These are phyloP conservation scores for Albugo laibachii DNA, from an alignment of 352 stramenopile genomes.

Conservation along the genomic window DNA sequence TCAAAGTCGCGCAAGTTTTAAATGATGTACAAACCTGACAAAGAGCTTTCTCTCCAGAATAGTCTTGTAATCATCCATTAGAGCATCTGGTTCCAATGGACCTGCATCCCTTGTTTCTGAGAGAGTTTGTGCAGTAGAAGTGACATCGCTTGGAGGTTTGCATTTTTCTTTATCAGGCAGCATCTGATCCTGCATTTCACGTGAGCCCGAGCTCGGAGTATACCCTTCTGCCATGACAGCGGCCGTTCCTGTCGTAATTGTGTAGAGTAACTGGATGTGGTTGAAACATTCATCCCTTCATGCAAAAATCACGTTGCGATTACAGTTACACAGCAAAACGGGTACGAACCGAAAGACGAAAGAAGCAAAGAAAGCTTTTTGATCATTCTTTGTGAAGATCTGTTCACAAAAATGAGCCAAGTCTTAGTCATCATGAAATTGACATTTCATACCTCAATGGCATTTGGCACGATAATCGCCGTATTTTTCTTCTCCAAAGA, in stretches of 20 bases:
- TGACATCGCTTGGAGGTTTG: background rate
- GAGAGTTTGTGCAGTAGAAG: background rate
- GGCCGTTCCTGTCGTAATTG: constrained; percentile 52
- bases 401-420: constrained; percentile 6
- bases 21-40: constrained; percentile 30
- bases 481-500: constrained; percentile 73
- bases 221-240: constrained; percentile 15
- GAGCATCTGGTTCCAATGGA: constrained; percentile 9
- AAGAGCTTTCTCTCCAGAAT: constrained; percentile 41
- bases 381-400: constrained; percentile 18
- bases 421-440: background rate
- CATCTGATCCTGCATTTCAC: background rate
- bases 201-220: too few relatives aligned
- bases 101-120: too few relatives aligned
- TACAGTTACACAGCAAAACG: constrained; percentile 1
- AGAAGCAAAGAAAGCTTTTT: constrained; percentile 59
- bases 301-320: background rate
- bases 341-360: constrained; percentile 50
- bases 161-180: background rate
- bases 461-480: constrained; percentile 67
- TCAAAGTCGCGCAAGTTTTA: background rate
- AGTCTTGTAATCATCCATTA: constrained; percentile 54
- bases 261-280: constrained; percentile 49
- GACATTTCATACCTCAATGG: constrained; percentile 34
- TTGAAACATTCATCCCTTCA: constrained; percentile 66